These are phyloP conservation scores for Phytophthora podocarpi DNA, from an alignment of 352 stramenopile species.

Conservation along the genomic window DNA sequence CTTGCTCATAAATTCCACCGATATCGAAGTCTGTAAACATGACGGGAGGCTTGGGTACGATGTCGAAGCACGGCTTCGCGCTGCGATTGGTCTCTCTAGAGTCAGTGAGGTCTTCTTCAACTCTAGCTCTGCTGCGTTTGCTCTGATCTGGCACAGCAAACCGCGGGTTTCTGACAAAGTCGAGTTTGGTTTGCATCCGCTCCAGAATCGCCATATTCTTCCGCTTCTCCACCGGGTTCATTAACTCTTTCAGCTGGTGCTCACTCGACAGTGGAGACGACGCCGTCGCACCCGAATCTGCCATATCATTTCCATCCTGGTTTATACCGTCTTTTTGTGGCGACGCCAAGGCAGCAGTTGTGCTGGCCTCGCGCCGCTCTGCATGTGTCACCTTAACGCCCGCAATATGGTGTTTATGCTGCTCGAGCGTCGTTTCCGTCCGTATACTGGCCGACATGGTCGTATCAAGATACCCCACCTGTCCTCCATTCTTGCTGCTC, in stretches of 20 bases:
- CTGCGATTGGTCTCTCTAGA: too few relatives aligned
- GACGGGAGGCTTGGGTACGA: conserved; percentile 57
- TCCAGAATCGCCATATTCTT: conserved; percentile 73
- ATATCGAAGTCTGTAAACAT: conserved; percentile 75
- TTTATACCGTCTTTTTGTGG: background rate
- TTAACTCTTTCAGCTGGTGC: conserved; percentile 18
- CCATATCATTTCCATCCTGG: background rate
- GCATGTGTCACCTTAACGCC: conserved; percentile 40
- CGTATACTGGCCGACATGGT: conserved; percentile 52
- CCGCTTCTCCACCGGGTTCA: conserved; percentile 57
- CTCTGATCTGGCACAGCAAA: conserved; percentile 30
- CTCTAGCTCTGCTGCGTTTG: too few relatives aligned
- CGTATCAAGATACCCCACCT: conserved; percentile 59
- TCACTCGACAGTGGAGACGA: background rate
- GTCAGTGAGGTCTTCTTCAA: too few relatives aligned
- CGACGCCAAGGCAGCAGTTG: background rate
- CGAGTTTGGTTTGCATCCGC: conserved; percentile 82
- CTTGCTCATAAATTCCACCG: conserved; percentile 79
- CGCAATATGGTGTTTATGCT: conserved; percentile 52
- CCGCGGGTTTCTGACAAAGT: conserved; percentile 73
- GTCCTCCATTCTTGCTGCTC: conserved; percentile 19
- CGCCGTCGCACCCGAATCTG: background rate
- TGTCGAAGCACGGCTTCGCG: conserved; percentile 39
- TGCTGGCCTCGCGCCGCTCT: conserved; percentile 9
- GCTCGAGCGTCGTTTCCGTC: conserved; percentile 51